Conservation (phyloP, 2,329 filamentous ascomycete genomes). For the Rachicladosporium sp. region DNA sequence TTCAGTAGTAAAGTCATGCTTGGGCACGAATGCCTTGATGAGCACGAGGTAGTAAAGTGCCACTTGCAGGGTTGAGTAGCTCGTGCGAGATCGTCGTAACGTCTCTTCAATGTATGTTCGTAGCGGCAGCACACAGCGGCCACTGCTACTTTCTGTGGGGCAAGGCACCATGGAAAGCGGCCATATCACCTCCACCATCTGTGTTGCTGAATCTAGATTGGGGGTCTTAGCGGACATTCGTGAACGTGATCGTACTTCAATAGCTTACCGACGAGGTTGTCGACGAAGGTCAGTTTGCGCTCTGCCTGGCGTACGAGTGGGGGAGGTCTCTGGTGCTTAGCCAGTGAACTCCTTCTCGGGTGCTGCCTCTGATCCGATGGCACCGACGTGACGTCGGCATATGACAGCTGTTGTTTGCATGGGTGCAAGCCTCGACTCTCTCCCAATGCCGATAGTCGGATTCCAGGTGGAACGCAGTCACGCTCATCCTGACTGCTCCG, state of each 20-base stretch:
- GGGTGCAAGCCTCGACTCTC: slow-evolving; percentile 1
- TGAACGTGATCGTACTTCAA: not conserved
- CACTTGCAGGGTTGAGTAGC: slow-evolving; percentile 94
- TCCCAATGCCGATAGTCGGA: not conserved
- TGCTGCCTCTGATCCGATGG: slow-evolving; percentile 52
- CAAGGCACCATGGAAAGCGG: slow-evolving; percentile 73
- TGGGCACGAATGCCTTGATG: slow-evolving; percentile 80
- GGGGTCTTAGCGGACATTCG: slow-evolving; percentile 5
- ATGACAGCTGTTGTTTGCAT: slow-evolving; percentile 23
- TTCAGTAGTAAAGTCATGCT: slow-evolving; percentile 74
- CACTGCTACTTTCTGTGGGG: slow-evolving; percentile 47
- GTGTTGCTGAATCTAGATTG: slow-evolving; percentile 75
- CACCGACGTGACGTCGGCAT: slow-evolving; percentile 33
- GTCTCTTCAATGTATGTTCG: slow-evolving; percentile 97
- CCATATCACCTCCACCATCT: slow-evolving; percentile 97
- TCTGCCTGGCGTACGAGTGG: slow-evolving; percentile 74
- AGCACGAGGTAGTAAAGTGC: slow-evolving; percentile 92
- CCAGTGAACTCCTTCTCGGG: slow-evolving; percentile 45
- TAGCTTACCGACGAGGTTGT: slow-evolving; percentile 89
- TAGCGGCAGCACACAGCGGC: slow-evolving; percentile 71
- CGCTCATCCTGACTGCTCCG: slow-evolving; percentile 30
- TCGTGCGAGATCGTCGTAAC: slow-evolving; percentile 82
- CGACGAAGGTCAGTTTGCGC: slow-evolving; percentile 89
- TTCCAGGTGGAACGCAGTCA: slow-evolving; percentile 10
- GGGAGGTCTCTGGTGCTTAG: slow-evolving; percentile 52